Percentiles rank a stretch among this genome's conserved stretches.
These are phyloP conservation scores for Sporothrix humicola DNA, from an alignment of 2,329 filamentous ascomycete genomes.

Conservation along the genomic window DNA sequence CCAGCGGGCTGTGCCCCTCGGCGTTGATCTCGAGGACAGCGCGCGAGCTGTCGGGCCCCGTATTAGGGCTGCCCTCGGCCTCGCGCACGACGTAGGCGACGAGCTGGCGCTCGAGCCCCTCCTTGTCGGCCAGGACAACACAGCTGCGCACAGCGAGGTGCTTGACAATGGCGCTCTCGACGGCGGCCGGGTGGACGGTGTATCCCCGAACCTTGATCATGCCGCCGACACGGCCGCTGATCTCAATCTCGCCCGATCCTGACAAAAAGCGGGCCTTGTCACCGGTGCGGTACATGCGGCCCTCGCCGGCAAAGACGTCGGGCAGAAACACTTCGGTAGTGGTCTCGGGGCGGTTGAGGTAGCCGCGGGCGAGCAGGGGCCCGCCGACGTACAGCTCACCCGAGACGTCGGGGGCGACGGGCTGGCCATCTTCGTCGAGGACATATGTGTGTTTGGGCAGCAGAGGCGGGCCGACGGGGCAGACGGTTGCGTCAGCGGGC, in stretches of 20 bases:
- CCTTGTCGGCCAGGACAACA: constrained; percentile 74
- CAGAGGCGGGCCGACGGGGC: constrained; percentile 74
- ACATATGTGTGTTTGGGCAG: constrained; percentile 74
- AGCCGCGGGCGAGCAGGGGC: constrained; percentile 73
- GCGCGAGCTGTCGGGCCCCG: constrained; percentile 42
- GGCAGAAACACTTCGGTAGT: constrained; percentile 74
- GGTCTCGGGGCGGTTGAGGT: constrained; percentile 78
- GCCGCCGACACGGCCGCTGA: constrained; percentile 74
- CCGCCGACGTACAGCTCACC: constrained; percentile 81
- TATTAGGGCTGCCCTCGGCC: constrained; percentile 51
- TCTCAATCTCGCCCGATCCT: constrained; percentile 72
- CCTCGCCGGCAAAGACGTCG: constrained; percentile 64
- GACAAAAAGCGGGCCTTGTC: constrained; percentile 71
- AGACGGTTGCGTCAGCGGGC: constrained; percentile 67
- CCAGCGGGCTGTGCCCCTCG: constrained; percentile 71
- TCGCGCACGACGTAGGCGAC: constrained; percentile 79
- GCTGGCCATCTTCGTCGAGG: constrained; percentile 70
- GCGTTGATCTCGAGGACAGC: constrained; percentile 68
- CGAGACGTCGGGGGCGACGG: constrained; percentile 64
- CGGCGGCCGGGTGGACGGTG: constrained; percentile 76
- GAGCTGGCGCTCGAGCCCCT: constrained; percentile 75
- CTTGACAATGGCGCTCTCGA: constrained; percentile 73
- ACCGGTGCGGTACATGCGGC: constrained; percentile 76
- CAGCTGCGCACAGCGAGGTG: constrained; percentile 74
- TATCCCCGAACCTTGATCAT: constrained; percentile 85